Evolutionary conservation across 768 basidiomycete genomes (phyloP).

Genomic region (Boletus barrowsii): DNA sequence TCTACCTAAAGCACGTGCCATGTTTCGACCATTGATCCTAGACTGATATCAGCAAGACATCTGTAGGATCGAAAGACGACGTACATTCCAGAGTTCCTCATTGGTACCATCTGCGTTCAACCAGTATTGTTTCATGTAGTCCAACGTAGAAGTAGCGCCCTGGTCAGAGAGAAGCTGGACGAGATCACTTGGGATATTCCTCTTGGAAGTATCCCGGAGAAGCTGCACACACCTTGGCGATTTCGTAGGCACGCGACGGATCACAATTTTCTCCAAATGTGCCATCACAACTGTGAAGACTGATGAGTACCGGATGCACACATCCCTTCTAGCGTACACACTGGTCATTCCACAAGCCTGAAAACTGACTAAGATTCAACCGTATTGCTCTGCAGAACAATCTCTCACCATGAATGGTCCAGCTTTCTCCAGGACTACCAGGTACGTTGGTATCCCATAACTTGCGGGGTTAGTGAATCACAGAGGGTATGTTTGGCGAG

Average conservation of each 20-base stretch:
- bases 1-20: conserved; percentile 48
- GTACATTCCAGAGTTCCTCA: conserved; percentile 68
- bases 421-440: too few relatives aligned
- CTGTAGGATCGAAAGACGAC: conserved; percentile 9
- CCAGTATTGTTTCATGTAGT: conserved; percentile 64
- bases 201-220: not conserved
- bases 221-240: conserved; percentile 36
- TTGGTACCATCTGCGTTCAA: conserved; percentile 56
- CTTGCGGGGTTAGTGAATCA: too few relatives aligned
- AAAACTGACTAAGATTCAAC: too few relatives aligned
- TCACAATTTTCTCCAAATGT: too few relatives aligned
- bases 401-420: too few relatives aligned
- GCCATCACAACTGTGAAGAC: too few relatives aligned
- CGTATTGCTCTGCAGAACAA: too few relatives aligned
- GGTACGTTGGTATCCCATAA: too few relatives aligned
- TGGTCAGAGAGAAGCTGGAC: conserved; percentile 53
- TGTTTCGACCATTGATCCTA: conserved; percentile 72
- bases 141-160: conserved; percentile 55
- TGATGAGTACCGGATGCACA: too few relatives aligned
- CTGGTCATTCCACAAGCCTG: too few relatives aligned
- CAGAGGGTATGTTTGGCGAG: too few relatives aligned
- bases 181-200: not conserved
- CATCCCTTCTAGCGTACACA: too few relatives aligned
- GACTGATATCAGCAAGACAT: conserved; percentile 2
- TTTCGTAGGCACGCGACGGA: conserved; percentile 44